Evolutionary conservation across 2,329 filamentous ascomycete species (phyloP).

Genomic region (Fusarium mexicanum): DNA sequence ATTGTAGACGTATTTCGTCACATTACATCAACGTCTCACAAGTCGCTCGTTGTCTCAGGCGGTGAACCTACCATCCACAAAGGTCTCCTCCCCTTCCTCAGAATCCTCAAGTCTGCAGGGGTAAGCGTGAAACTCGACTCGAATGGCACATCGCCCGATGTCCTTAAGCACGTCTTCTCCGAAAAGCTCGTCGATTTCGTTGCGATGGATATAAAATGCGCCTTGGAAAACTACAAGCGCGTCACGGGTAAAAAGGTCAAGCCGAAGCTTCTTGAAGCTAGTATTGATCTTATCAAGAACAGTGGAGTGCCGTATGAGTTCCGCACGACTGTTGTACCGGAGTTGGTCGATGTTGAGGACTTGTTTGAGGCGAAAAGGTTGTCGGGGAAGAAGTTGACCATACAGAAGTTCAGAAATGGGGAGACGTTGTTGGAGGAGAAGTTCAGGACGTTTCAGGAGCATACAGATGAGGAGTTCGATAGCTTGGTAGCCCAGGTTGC

Average conservation of each 20-base stretch:
- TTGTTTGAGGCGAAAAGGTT: slow-evolving; percentile 37
- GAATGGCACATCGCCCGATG: slow-evolving; percentile 22
- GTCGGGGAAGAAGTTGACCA: slow-evolving; percentile 34
- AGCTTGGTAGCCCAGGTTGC: slow-evolving; percentile 27
- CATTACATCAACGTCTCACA: slow-evolving; percentile 27
- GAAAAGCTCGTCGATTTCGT: slow-evolving; percentile 33
- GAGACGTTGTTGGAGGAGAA: slow-evolving; percentile 5
- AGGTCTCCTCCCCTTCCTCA: slow-evolving; percentile 28
- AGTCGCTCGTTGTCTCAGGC: slow-evolving; percentile 34
- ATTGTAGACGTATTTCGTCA: slow-evolving; percentile 30
- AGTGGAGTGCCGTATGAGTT: slow-evolving; percentile 35
- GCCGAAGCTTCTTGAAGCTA: slow-evolving; percentile 21
- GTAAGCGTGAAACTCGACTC: slow-evolving; percentile 36
- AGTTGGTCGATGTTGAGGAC: slow-evolving; percentile 35
- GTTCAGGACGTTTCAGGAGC: slow-evolving; percentile 18
- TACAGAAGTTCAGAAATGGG: slow-evolving; percentile 35
- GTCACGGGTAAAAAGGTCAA: slow-evolving; percentile 33
- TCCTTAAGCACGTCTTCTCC: slow-evolving; percentile 1
- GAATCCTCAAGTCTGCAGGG: slow-evolving; percentile 19
- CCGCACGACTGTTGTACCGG: slow-evolving; percentile 35
- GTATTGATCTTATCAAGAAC: slow-evolving; percentile 32
- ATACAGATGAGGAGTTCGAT: slow-evolving; percentile 35
- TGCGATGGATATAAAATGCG: slow-evolving; percentile 41
- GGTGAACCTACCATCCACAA: slow-evolving; percentile 41
- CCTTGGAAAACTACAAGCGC: slow-evolving; percentile 36